These are phyloP conservation scores for Trichosporon sp. DNA, from an alignment of 1,284 basidiomycete genomes.

Conservation along the genomic window DNA sequence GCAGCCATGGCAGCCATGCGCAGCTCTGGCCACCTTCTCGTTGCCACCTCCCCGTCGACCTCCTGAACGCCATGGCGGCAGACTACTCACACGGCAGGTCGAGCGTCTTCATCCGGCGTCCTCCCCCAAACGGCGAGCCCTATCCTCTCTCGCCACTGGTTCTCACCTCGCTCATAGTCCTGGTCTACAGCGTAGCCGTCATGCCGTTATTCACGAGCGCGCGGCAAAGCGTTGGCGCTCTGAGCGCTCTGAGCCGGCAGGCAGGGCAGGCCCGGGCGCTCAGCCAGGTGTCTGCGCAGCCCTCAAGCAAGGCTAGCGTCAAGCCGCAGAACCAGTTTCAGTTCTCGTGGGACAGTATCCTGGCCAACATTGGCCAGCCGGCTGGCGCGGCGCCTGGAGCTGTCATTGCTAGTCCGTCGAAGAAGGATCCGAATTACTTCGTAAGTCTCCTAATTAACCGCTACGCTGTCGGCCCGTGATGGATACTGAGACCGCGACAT, in stretches of 20 bases:
- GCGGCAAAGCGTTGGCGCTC: background rate
- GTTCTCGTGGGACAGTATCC: slow-evolving; percentile 24
- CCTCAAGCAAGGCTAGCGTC: background rate
- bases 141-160: background rate
- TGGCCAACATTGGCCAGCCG: slow-evolving; percentile 40
- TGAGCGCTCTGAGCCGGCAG: background rate
- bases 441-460: slow-evolving; percentile 8
- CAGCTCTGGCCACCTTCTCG: background rate
- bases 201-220: background rate
- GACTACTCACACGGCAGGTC: background rate
- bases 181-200: background rate
- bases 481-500: no score
- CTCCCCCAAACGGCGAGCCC: background rate
- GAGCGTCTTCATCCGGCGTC: background rate
- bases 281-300: background rate
- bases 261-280: no score
- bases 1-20: no score
- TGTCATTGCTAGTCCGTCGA: slow-evolving; percentile 49
- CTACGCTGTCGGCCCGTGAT: no score
- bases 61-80: background rate
- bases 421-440: slow-evolving; percentile 49
- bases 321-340: slow-evolving; percentile 8
- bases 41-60: background rate
- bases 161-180: background rate
- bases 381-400: slow-evolving; percentile 44